Conservation (phyloP, 495 filamentous ascomycete species). For the Barbatosphaeria neglecta region DNA sequence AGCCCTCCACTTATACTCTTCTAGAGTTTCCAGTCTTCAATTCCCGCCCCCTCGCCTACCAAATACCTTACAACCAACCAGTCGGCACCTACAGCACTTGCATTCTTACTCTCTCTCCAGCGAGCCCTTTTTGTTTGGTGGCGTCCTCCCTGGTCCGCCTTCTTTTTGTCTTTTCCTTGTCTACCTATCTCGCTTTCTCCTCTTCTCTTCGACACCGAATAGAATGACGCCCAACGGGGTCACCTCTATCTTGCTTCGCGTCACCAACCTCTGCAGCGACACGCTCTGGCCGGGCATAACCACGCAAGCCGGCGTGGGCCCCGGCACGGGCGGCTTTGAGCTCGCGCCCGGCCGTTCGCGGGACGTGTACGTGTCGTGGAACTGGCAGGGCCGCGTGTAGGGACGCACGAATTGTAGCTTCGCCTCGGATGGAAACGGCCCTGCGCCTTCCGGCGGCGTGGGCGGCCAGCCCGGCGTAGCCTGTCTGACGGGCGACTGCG, state of each 20-base stretch:
- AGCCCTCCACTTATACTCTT: too few relatives aligned
- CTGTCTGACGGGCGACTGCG: conserved; percentile 68
- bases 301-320: conserved; percentile 53
- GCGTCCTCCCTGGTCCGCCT: too few relatives aligned
- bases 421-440: conserved; percentile 42
- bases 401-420: conserved; percentile 73
- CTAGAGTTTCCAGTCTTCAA: too few relatives aligned
- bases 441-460: conserved; percentile 36
- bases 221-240: conserved; percentile 1
- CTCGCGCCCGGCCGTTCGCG: conserved; percentile 37
- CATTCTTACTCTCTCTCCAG: too few relatives aligned
- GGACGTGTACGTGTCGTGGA: conserved; percentile 44
- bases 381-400: conserved; percentile 76
- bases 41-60: too few relatives aligned
- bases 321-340: conserved; percentile 51
- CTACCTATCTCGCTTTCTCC: background rate
- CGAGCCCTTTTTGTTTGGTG: too few relatives aligned
- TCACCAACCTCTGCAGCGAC: conserved; percentile 57
- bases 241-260: conserved; percentile 29
- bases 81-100: too few relatives aligned
- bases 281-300: conserved; percentile 61
- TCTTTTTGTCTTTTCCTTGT: too few relatives aligned
- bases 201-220: background rate
- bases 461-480: conserved; percentile 43
- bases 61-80: too few relatives aligned